phyloP scores from a whole-genome alignment of 768 basidiomycete genomes.

The Termitomyces titanicus region DNA sequence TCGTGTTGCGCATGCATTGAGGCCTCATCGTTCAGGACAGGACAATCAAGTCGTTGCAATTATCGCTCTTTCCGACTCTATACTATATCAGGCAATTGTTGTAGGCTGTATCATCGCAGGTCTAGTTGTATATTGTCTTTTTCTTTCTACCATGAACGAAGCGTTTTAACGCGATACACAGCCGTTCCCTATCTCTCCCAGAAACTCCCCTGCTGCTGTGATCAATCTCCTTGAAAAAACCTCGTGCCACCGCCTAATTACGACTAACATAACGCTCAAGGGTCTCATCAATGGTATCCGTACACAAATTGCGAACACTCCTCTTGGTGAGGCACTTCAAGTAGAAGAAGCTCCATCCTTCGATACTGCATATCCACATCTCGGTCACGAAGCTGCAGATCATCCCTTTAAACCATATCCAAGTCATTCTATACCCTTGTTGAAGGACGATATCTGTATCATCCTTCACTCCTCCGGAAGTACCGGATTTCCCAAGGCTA shows the following conservation, averaged over 20 bases:
- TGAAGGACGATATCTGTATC: neutral
- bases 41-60: constrained; percentile 25
- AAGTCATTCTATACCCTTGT: neutral
- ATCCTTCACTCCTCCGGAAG: constrained; percentile 23
- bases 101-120: constrained; percentile 26
- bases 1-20: constrained; percentile 29
- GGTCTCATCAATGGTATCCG: too few relatives aligned
- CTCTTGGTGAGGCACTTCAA: constrained; percentile 16
- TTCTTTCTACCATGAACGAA: too few relatives aligned
- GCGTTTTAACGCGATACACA: neutral
- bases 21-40: constrained; percentile 19
- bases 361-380: constrained; percentile 6
- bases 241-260: constrained; percentile 33
- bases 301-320: too few relatives aligned
- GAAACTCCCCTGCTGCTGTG: constrained; percentile 31
- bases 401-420: constrained; percentile 6
- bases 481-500: constrained; percentile 32
- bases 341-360: constrained; percentile 26
- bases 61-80: constrained; percentile 19
- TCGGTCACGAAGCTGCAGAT: constrained; percentile 7
- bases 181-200: constrained; percentile 23
- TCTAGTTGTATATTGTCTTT: neutral
- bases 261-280: constrained; percentile 25
- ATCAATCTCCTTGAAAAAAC: constrained; percentile 32
- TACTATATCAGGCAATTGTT: constrained; percentile 33